Base-by-base conservation (phyloP, 331 rosid species). In the Phaseolus coccineus region DNA sequence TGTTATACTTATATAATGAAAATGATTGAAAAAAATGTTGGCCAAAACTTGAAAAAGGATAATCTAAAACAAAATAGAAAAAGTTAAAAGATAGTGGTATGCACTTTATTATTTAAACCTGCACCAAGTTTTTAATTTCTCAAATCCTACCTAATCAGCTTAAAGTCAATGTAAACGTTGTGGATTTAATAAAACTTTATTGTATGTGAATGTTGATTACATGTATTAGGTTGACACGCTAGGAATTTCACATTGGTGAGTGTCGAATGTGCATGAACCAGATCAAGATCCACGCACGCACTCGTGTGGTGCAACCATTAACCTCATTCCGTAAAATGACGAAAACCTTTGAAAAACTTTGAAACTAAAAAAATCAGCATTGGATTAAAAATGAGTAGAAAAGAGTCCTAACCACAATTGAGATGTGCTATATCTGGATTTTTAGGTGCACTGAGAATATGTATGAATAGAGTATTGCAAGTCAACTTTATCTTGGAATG, bases 61-160 rank as follows among this genome's bases (percentile, higher is more conserved):
- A 52, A 14, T 61, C 14, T 2, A 31, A 19, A 27, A 70, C 16
- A 6, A 71, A 69, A 50, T 14, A 48, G 6, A 64, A 67, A 24
- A 67, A 24, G 59, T 65, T 19, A 50, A 57, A 19, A 78, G 84
- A 58, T 82, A 82, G 90, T 89, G 92, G 81, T 67, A 35, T 80
- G 55, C 78, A 31, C 86, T 77, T 83, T 78, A 69, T 79, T 77
- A 73, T 68, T 79, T 70, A 33, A 48, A 46, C 70, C 14, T 78
- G 73, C 79, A 78, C 81, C 71, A 75, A 58, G 27, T 59, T 10
- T 81, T 53, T 55, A 56, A 42, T 47, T 76, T 64, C 14, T 71
- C 19, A 6, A 80, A 74, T 76, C 57, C 53, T 46, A 80, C 85
- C 84, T 37, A 81, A 84, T 74, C 85, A 30, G 71, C 51, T 76